phyloP scores from a whole-genome alignment of 2,329 filamentous ascomycete genomes.

The Aspergillus luchuensis region DNA sequence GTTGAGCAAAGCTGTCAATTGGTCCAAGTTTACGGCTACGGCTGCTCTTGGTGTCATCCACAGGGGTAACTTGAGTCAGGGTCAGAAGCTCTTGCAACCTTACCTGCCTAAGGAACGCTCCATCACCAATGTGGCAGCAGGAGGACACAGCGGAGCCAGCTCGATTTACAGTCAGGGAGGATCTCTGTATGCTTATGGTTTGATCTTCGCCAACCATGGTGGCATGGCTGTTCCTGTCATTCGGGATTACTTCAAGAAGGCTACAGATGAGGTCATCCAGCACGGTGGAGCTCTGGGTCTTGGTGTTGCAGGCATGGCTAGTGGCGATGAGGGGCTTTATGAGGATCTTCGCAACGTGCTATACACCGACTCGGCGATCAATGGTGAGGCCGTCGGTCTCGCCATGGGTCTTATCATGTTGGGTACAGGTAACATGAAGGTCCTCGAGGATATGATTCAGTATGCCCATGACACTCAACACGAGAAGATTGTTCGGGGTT shows the following conservation, averaged over 20 bases:
- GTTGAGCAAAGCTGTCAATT: slow-evolving; percentile 97
- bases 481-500: slow-evolving; percentile 96
- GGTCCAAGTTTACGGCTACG: slow-evolving; percentile 98
- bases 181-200: slow-evolving; percentile 88
- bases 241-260: slow-evolving; percentile 52
- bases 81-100: slow-evolving; percentile 87
- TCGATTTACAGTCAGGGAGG: slow-evolving; percentile 96
- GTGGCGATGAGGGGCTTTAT: slow-evolving; percentile 85
- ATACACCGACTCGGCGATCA: slow-evolving; percentile 91
- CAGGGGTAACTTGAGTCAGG: slow-evolving; percentile 89
- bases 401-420: slow-evolving; percentile 98
- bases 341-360: slow-evolving; percentile 87
- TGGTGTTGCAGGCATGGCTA: slow-evolving; percentile 97
- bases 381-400: slow-evolving; percentile 93
- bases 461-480: slow-evolving; percentile 98
- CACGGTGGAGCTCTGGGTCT: slow-evolving; percentile 94
- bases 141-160: slow-evolving; percentile 63
- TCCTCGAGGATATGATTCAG: slow-evolving; percentile 93
- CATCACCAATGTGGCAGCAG: slow-evolving; percentile 57
- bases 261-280: slow-evolving; percentile 78
- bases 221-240: slow-evolving; percentile 69
- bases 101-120: slow-evolving; percentile 75
- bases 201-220: slow-evolving; percentile 97
- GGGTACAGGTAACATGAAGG: slow-evolving; percentile 92
- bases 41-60: slow-evolving; percentile 96